Evolutionary conservation across 2,329 filamentous ascomycete genomes (phyloP).

Genomic region (Colletotrichum eremochloae): DNA sequence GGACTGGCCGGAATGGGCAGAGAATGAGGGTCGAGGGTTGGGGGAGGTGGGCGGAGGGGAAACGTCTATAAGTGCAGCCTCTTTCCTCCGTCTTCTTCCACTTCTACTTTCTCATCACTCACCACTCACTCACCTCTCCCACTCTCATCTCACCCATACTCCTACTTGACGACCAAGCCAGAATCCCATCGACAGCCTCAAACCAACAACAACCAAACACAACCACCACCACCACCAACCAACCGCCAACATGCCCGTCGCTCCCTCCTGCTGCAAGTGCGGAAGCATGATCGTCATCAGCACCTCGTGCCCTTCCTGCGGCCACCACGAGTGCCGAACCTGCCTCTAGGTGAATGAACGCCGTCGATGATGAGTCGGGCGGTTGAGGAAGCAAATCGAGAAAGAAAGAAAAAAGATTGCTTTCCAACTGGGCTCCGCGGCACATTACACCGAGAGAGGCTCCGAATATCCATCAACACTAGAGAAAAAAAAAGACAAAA

Average conservation of each 20-base stretch:
- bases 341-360: conserved; percentile 52
- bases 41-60: conserved; percentile 4
- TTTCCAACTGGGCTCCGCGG: neutral
- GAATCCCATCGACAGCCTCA: conserved; percentile 2
- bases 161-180: conserved; percentile 1
- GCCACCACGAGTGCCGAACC: conserved; percentile 63
- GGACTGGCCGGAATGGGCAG: conserved; percentile 8
- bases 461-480: conserved; percentile 26
- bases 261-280: conserved; percentile 69
- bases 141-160: no score
- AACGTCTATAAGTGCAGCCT: conserved; percentile 39
- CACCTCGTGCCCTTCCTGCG: conserved; percentile 64
- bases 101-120: rapidly evolving
- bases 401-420: neutral
- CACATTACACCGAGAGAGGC: conserved; percentile 38
- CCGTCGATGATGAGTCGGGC: neutral
- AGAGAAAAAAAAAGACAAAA: neutral
- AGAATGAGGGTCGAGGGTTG: conserved; percentile 19
- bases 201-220: conserved; percentile 22
- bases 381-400: neutral
- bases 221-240: conserved; percentile 27
- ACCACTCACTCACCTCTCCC: neutral
- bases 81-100: conserved; percentile 5
- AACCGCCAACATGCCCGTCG: conserved; percentile 56
- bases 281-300: conserved; percentile 70